Evolutionary conservation across 768 basidiomycete species (phyloP).

Genomic region (Kwoniella shandongensis): DNA sequence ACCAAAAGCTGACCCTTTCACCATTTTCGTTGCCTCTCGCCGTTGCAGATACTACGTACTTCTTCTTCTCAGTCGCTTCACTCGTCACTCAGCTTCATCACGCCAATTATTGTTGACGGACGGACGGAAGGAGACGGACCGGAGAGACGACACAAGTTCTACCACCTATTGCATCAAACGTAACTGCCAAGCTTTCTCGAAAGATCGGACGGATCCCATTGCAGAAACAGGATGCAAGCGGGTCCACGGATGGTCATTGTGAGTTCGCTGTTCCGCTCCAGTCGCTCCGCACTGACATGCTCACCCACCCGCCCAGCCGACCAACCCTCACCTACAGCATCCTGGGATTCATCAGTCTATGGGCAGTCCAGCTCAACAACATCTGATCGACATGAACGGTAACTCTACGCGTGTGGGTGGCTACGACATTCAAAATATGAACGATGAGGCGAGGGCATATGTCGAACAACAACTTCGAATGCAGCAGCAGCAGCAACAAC

Average conservation of each 20-base stretch:
- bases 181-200: background rate
- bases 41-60: background rate
- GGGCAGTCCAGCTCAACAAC: constrained; percentile 9
- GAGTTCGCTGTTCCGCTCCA: too few species aligned
- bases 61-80: background rate
- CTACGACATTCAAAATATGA: constrained; percentile 10
- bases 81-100: background rate
- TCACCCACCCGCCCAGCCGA: constrained; percentile 2
- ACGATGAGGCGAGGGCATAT: constrained; percentile 12
- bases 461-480: constrained; percentile 16
- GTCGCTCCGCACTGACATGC: too few species aligned
- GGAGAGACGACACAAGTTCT: background rate
- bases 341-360: constrained; percentile 14
- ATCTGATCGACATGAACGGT: constrained; percentile 16
- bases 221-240: constrained; percentile 14
- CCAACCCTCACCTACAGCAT: constrained; percentile 19
- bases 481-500: constrained; percentile 1
- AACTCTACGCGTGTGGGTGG: background rate
- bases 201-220: background rate
- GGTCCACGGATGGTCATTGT: constrained; percentile 21
- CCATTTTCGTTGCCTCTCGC: background rate
- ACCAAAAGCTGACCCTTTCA: constrained; percentile 19
- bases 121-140: background rate
- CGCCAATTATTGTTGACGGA: background rate
- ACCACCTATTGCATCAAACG: background rate